phyloP scores from a whole-genome alignment of 768 basidiomycete genomes.

The Lactifluus rugatus region DNA sequence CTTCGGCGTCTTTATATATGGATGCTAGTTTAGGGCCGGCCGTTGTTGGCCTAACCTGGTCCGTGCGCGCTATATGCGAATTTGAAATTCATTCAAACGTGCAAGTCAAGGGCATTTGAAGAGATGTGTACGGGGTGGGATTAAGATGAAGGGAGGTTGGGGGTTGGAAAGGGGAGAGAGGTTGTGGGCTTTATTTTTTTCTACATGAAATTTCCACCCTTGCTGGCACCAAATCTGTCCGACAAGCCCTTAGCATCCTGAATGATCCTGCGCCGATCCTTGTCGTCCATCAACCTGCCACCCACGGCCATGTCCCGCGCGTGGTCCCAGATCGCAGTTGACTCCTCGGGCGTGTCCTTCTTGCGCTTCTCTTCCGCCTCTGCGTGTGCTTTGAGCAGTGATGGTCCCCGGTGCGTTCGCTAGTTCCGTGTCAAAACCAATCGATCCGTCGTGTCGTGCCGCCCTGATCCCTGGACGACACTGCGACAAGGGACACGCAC shows the following conservation, averaged over 20 bases:
- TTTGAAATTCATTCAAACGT: no score
- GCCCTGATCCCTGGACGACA: background rate
- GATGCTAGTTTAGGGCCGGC: slow-evolving; percentile 17
- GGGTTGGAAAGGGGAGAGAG: no score
- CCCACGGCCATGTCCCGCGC: slow-evolving; percentile 80
- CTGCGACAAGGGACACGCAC: slow-evolving; percentile 32
- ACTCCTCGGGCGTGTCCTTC: slow-evolving; percentile 40
- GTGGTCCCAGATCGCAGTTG: slow-evolving; percentile 83
- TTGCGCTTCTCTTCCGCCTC: slow-evolving; percentile 32
- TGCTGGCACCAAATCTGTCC: slow-evolving; percentile 73
- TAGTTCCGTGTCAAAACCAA: slow-evolving; percentile 2
- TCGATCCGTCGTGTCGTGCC: no score
- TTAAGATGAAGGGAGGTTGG: background rate
- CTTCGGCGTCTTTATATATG: slow-evolving; percentile 27
- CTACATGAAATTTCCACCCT: slow-evolving; percentile 54
- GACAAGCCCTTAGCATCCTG: slow-evolving; percentile 73
- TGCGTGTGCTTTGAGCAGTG: slow-evolving; percentile 33
- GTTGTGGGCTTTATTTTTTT: background rate
- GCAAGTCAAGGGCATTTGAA: no score
- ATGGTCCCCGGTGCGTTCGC: slow-evolving; percentile 24
- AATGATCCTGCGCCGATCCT: slow-evolving; percentile 65
- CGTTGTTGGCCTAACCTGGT: background rate
- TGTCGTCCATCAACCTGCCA: slow-evolving; percentile 86
- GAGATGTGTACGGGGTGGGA: no score
- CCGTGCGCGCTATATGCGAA: slow-evolving; percentile 6